phyloP scores from a whole-genome alignment of 2,329 filamentous ascomycete genomes.

The Lomentospora prolificans region DNA sequence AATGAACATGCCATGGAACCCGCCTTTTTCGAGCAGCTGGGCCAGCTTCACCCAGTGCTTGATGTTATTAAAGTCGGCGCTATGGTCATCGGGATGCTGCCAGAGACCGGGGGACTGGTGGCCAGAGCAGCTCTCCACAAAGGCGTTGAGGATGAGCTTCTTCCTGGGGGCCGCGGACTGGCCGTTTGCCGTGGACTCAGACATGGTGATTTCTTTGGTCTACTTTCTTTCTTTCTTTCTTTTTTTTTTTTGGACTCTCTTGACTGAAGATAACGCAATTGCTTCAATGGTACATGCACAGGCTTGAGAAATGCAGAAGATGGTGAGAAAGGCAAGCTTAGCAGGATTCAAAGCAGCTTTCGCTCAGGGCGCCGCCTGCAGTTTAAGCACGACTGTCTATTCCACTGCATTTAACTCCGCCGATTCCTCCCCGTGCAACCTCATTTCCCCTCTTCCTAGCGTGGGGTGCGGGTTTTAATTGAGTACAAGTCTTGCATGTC shows the following conservation, averaged over 20 bases:
- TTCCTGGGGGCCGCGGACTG: constrained; percentile 20
- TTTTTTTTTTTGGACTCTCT: neutral
- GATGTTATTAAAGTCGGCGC: constrained; percentile 49
- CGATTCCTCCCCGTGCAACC: no score
- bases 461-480: neutral
- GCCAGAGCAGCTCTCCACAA: constrained; percentile 31
- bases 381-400: neutral
- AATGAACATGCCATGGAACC: constrained; percentile 59
- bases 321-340: neutral
- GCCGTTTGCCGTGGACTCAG: neutral
- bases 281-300: neutral
- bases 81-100: constrained; percentile 56
- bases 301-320: neutral
- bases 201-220: neutral
- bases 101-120: constrained; percentile 39
- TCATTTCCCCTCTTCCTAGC: neutral
- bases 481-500: no score
- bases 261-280: neutral
- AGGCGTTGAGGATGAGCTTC: constrained; percentile 31
- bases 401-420: neutral
- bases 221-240: neutral
- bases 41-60: constrained; percentile 53
- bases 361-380: neutral
- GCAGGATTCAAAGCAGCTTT: neutral
- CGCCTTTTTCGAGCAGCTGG: constrained; percentile 47